These are phyloP conservation scores for Talaromyces thailandensis DNA, from an alignment of 495 filamentous ascomycete species.

Conservation along the genomic window DNA sequence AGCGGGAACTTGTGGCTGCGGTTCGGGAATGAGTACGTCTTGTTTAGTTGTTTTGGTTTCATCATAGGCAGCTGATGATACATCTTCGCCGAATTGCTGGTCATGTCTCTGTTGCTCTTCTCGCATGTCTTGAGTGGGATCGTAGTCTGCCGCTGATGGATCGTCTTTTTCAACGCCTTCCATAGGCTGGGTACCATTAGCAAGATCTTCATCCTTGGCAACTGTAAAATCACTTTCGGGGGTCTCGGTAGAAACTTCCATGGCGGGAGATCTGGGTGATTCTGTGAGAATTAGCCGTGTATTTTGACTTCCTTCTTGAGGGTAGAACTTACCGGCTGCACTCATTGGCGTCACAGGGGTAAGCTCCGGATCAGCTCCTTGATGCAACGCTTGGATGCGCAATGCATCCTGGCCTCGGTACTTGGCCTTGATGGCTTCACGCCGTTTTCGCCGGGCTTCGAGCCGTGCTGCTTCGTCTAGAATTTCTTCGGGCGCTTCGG, in stretches of 20 bases:
- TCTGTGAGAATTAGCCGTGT: constrained; percentile 8
- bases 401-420: constrained; percentile 64
- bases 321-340: neutral
- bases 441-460: constrained; percentile 75
- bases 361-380: constrained; percentile 35
- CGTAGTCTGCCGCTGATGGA: constrained; percentile 91
- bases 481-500: constrained; percentile 29
- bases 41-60: constrained; percentile 49
- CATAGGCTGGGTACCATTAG: constrained; percentile 46
- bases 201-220: constrained; percentile 54
- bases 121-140: constrained; percentile 86
- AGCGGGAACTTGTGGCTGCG: constrained; percentile 25
- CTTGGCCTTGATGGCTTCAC: constrained; percentile 84
- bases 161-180: constrained; percentile 57
- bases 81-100: constrained; percentile 44
- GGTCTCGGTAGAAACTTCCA: constrained; percentile 37
- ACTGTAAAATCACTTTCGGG: constrained; percentile 43
- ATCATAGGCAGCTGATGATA: constrained; percentile 52
- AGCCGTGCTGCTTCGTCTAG: constrained; percentile 73
- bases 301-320: neutral
- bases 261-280: constrained; percentile 25
- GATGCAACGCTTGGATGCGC: constrained; percentile 66
- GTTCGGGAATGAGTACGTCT: constrained; percentile 45
- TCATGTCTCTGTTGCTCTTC: constrained; percentile 73
- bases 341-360: constrained; percentile 7